Evolutionary conservation across 208 protist species (phyloP), one percentile per base, ranked within the genome.

Genomic region (Porcisia hertigi): DNA sequence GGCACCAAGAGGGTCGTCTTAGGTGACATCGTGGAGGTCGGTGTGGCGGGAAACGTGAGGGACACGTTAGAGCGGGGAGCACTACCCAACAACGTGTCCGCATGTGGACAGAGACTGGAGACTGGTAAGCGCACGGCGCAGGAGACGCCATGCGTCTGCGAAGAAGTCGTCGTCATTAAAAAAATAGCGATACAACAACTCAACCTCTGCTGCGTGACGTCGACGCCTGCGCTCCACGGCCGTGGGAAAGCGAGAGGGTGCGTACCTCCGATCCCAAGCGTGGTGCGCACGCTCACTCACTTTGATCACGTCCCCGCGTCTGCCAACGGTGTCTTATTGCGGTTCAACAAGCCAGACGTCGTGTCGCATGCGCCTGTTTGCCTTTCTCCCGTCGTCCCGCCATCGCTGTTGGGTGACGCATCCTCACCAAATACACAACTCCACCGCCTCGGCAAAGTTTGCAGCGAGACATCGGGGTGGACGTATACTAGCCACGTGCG

Each of bases 401-500:
- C 43, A 43, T 30, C 8, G 63, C 3, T n/a, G 63, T 16, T 70
- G 65, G 5, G 11, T 30, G 39, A 30, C 39, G 62, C 45, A 54
- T n/a, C 55, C 30, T 62, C 55, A 6, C 36, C 57, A 12, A 75
- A 65, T 11, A 23, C 71, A 23, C 55, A 30, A 25, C 20, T 7
- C 72, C 71, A 82, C 8, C 73, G 72, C 12, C 16, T 6, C 20
- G 62, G 45, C 20, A 77, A 41, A 4, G 55, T 47, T 3, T 41
- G 16, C 0, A 62, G 30, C 58, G 45, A 25, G 57, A 60, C 41
- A 39, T 82, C 77, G n/a, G 66, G 39, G 66, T 71, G 69, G 4
- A 77, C 55, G 55, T 82, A 65, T n/a, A 82, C 77, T 18, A 82
- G 43, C 77, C 77, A 82, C 47, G 77, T 77, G 20, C 39, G 30